phyloP scores from a whole-genome alignment of 768 basidiomycete genomes.

The Boletus subparvulus region DNA sequence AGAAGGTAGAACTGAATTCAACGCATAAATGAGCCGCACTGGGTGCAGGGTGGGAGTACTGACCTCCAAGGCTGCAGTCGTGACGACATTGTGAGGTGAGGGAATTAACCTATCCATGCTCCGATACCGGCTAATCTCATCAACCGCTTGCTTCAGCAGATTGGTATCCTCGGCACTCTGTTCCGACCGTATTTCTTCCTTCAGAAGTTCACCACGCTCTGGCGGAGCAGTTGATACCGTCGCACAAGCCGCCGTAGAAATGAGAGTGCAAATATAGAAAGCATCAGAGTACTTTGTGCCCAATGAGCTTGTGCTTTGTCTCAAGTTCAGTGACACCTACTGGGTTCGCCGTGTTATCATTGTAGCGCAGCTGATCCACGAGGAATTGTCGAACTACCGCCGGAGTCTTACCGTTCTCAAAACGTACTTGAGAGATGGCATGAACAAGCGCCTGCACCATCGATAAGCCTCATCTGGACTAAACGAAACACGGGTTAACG shows the following conservation, averaged over 20 bases:
- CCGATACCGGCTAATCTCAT: slow-evolving; percentile 88
- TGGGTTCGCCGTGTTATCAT: slow-evolving; percentile 89
- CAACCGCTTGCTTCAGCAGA: slow-evolving; percentile 69
- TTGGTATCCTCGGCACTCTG: slow-evolving; percentile 67
- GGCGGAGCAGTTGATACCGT: slow-evolving; percentile 75
- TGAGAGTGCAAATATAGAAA: slow-evolving; percentile 83
- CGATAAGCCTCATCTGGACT: slow-evolving; percentile 3
- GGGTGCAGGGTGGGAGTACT: slow-evolving; percentile 21
- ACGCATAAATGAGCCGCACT: slow-evolving; percentile 4
- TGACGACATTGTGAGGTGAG: slow-evolving; percentile 91
- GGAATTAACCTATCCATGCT: slow-evolving; percentile 95
- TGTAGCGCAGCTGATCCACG: slow-evolving; percentile 90
- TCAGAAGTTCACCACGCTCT: slow-evolving; percentile 75
- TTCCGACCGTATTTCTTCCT: slow-evolving; percentile 63
- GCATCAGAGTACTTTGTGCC: slow-evolving; percentile 78
- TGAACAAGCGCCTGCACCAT: slow-evolving; percentile 64
- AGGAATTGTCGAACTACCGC: slow-evolving; percentile 84
- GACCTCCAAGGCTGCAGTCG: slow-evolving; percentile 88
- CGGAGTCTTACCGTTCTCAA: slow-evolving; percentile 84
- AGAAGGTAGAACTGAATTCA: slow-evolving; percentile 70
- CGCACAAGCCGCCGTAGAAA: slow-evolving; percentile 78
- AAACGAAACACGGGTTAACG: slow-evolving; percentile 1
- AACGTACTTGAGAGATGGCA: slow-evolving; percentile 82
- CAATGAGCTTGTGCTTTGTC: slow-evolving; percentile 1
- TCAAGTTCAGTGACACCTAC: slow-evolving; percentile 45